A percentile compares a stretch with the other conserved stretches of the same genome.
Conservation (phyloP, 73 alveolate genomes). For the Uronychia setigera region DNA sequence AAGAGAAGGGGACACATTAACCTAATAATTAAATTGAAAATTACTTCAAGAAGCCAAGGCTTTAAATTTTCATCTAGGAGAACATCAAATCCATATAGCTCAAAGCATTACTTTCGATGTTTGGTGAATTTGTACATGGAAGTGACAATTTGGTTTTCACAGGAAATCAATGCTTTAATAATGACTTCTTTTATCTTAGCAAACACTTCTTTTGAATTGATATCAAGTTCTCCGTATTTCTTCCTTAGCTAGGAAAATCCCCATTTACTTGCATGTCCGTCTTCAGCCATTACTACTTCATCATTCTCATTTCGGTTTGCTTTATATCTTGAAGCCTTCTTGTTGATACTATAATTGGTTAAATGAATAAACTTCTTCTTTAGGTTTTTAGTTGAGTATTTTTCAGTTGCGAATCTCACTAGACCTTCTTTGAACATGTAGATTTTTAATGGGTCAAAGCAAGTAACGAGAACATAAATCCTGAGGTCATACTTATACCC, state of each 20-base stretch:
- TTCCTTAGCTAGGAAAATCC: slow-evolving; percentile 62
- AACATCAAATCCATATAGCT: slow-evolving; percentile 93
- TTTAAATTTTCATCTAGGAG: slow-evolving; percentile 81
- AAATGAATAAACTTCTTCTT: slow-evolving; percentile 59
- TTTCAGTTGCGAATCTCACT: slow-evolving; percentile 66
- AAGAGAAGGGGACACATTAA: slow-evolving; percentile 90
- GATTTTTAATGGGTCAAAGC: slow-evolving; percentile 56
- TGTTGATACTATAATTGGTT: slow-evolving; percentile 74
- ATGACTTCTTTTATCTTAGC: slow-evolving; percentile 66
- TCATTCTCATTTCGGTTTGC: slow-evolving; percentile 37
- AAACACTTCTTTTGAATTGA: slow-evolving; percentile 45
- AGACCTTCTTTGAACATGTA: slow-evolving; percentile 65
- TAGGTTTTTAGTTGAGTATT: slow-evolving; percentile 37
- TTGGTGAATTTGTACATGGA: slow-evolving; percentile 33
- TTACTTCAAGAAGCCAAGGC: slow-evolving; percentile 92
- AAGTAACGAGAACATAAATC: slow-evolving; percentile 69
- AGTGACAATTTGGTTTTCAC: not conserved
- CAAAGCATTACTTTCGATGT: slow-evolving; percentile 81
- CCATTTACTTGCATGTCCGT: slow-evolving; percentile 82
- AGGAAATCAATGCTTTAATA: slow-evolving; percentile 23
- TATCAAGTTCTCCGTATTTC: slow-evolving; percentile 56
- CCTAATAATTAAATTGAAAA: not conserved
- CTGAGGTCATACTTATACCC: slow-evolving; percentile 75
- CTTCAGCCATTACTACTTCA: slow-evolving; percentile 51
- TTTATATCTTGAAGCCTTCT: slow-evolving; percentile 67